Base-by-base conservation (phyloP, 1,139 yeast species). In the Debaryomyces udenii region DNA sequence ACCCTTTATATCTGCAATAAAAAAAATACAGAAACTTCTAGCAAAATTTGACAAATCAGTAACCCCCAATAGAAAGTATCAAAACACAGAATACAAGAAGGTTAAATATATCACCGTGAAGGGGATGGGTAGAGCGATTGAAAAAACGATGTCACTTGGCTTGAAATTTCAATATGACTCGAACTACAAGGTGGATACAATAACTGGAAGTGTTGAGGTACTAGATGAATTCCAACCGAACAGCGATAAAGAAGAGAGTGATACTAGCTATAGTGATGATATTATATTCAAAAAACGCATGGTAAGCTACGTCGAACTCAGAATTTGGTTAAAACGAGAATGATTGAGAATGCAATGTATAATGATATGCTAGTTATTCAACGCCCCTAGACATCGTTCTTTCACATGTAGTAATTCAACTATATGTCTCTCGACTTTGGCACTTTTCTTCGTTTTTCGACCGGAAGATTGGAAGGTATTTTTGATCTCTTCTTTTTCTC, bases 41-140 rank as follows among this genome's bases (percentile, higher is more conserved):
- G 60, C 57, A 5, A 69, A 65, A 43, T 68, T 69, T 48, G 63
- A 64, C 39, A 64, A 61, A 37, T 43, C 60, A 10, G 41, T 50
- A 7, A 51, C 61, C 24, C 60, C 63, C 6, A 56, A 58, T 24
- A 57, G 58, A 17, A 70, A 68, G 46, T 70, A 64, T 42, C 70
- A 72, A 40, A 59, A 62, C 30, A 70, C 71, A 2, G 66, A 66
- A 26, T 70, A 61, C 48, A 68, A 64, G 41, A 62, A 68, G 26
- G 64, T 68, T 1, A 59, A 68, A 31, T 76, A 66, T 52, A 64
- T 84, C 11, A 67, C 74, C 0, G 73, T 85, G 2, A 66, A 78
- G 46, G 93, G 89, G 0, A 83, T 84, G 88, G 91, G 91, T 1
- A 75, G 72, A 39, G 74, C 86, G 5, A 76, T 81, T 4, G 78